phyloP scores from a whole-genome alignment of 169 alveolate genomes.

The Fabrea salina region DNA sequence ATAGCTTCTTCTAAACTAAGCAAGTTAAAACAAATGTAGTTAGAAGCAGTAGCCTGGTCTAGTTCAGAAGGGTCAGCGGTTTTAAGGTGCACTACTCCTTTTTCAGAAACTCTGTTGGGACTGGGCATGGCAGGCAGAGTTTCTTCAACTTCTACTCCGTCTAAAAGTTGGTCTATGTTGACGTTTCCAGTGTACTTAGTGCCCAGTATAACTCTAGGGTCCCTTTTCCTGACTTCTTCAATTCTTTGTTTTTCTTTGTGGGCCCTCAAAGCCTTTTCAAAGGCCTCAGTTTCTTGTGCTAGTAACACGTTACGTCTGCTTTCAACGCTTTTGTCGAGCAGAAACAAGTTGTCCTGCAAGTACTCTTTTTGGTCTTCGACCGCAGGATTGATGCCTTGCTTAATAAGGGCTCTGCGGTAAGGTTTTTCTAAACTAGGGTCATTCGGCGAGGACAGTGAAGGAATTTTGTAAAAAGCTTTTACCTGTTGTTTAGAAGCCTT shows the following conservation, averaged over 20 bases:
- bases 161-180: neutral
- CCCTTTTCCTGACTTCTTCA: neutral
- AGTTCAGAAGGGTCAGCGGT: neutral
- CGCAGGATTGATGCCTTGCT: constrained; percentile 1
- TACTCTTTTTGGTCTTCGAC: neutral
- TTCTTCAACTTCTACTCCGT: neutral
- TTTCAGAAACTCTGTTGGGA: neutral
- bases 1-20: neutral
- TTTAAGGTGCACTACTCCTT: constrained; percentile 3
- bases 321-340: neutral
- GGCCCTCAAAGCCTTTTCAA: constrained; percentile 7
- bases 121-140: neutral
- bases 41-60: neutral
- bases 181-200: no score
- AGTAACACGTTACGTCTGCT: neutral
- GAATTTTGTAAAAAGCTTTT: neutral
- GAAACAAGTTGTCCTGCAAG: neutral
- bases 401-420: neutral
- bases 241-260: neutral
- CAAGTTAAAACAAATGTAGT: neutral
- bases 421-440: neutral
- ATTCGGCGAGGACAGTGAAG: neutral
- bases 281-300: neutral
- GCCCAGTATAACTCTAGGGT: neutral
- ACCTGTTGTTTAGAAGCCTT: neutral